Conservation (phyloP, 257 asterid species). For the Nicotiana noctiflora region DNA sequence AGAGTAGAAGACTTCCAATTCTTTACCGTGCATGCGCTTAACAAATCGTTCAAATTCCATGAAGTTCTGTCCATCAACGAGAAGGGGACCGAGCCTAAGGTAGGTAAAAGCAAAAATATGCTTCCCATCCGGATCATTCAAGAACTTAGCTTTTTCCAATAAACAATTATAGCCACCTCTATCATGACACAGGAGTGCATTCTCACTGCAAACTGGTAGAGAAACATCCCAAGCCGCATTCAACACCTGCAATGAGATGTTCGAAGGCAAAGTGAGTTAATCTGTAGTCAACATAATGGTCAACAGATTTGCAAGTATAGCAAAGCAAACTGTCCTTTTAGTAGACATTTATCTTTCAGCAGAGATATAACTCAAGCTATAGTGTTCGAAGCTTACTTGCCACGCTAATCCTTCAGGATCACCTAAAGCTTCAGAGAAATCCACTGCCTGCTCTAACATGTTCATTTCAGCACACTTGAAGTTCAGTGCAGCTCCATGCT, state of each 20-base stretch:
- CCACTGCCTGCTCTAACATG: slow-evolving; percentile 52
- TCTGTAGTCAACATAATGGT: not conserved
- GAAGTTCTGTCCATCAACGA: slow-evolving; percentile 46
- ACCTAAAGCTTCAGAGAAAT: slow-evolving; percentile 67
- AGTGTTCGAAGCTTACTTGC: slow-evolving; percentile 41
- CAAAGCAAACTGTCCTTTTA: not conserved
- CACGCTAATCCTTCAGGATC: slow-evolving; percentile 85
- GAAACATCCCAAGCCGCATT: slow-evolving; percentile 84
- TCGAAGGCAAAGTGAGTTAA: not conserved
- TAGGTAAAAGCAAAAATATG: slow-evolving; percentile 74
- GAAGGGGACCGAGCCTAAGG: slow-evolving; percentile 44
- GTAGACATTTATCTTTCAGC: not conserved
- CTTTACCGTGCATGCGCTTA: slow-evolving; percentile 61
- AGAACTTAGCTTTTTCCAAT: slow-evolving; percentile 60
- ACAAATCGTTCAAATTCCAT: slow-evolving; percentile 58
- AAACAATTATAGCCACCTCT: slow-evolving; percentile 34
- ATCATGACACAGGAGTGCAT: slow-evolving; percentile 26
- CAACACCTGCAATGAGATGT: slow-evolving; percentile 37
- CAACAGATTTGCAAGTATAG: not conserved
- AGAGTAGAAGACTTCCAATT: not conserved
- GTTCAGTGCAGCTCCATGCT: slow-evolving; percentile 57
- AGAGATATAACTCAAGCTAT: not conserved
- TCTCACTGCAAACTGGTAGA: slow-evolving; percentile 62
- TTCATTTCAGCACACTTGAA: slow-evolving; percentile 74
- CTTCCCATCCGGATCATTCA: slow-evolving; percentile 56